These are phyloP conservation scores for Santalum album DNA, from an alignment of 164 flowering plant species.

Conservation along the genomic window DNA sequence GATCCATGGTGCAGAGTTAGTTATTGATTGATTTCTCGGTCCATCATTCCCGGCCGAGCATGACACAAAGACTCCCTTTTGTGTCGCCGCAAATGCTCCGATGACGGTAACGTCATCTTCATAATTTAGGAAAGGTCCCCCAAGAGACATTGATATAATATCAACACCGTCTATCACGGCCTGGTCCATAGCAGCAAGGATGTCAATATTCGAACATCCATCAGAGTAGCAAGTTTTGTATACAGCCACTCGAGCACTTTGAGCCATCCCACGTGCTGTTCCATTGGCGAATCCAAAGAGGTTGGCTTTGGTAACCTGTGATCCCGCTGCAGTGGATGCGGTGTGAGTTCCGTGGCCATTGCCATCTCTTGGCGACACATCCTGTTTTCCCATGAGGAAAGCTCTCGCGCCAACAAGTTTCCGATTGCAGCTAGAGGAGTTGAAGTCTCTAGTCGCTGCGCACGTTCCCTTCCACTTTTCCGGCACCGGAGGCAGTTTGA, in stretches of 20 bases:
- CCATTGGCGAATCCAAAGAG: slow-evolving; percentile 70
- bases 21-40: neutral
- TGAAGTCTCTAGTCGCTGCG: slow-evolving; percentile 39
- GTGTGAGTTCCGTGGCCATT: slow-evolving; percentile 98
- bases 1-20: slow-evolving; percentile 12
- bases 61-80: neutral
- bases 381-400: slow-evolving; percentile 52
- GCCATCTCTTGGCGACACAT: slow-evolving; percentile 72
- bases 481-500: slow-evolving; percentile 61
- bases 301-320: slow-evolving; percentile 48
- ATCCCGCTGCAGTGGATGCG: slow-evolving; percentile 71
- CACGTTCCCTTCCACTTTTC: slow-evolving; percentile 66
- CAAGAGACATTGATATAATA: slow-evolving; percentile 60
- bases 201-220: slow-evolving; percentile 72
- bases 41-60: neutral
- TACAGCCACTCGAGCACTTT: slow-evolving; percentile 58
- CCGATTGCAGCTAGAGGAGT: slow-evolving; percentile 45
- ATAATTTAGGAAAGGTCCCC: slow-evolving; percentile 51
- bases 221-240: slow-evolving; percentile 86
- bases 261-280: slow-evolving; percentile 85
- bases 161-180: slow-evolving; percentile 76
- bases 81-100: neutral
- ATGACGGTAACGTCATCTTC: neutral
- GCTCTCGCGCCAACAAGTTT: slow-evolving; percentile 84
- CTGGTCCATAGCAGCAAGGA: slow-evolving; percentile 60